phyloP scores from a whole-genome alignment of 768 basidiomycete species.

The Cystobasidiopsis lactophilus region DNA sequence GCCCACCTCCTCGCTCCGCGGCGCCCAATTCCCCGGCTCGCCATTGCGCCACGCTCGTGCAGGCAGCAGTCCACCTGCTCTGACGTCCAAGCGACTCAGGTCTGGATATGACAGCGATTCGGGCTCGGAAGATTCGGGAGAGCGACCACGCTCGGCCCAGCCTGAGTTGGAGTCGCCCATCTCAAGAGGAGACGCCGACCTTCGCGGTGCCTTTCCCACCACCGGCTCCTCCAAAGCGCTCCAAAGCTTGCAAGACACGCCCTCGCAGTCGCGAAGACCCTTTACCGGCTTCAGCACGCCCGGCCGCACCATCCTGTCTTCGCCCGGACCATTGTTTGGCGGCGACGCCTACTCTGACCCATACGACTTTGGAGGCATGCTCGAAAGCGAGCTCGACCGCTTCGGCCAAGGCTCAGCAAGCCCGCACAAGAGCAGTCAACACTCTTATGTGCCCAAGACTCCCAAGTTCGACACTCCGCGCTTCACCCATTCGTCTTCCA shows the following conservation, averaged over 20 bases:
- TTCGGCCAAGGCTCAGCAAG: background rate
- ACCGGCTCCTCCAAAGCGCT: background rate
- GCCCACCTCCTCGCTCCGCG: too few species aligned
- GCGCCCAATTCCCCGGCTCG: background rate
- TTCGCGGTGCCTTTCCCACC: background rate
- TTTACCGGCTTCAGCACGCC: conserved; percentile 2
- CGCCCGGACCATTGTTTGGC: background rate
- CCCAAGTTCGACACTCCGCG: too few species aligned
- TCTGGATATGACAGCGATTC: background rate
- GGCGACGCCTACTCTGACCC: background rate
- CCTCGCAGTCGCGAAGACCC: background rate
- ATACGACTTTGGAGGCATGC: background rate
- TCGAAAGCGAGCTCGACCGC: background rate
- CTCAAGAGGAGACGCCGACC: background rate
- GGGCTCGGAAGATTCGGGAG: background rate
- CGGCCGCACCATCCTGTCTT: background rate
- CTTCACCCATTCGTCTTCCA: too few species aligned
- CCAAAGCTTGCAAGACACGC: background rate
- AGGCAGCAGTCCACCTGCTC: background rate
- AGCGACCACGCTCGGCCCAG: background rate
- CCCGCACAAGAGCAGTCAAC: too few species aligned
- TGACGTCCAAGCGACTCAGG: background rate
- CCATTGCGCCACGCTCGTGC: background rate
- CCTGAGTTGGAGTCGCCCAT: background rate
- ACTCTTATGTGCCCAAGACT: background rate